Conservation (phyloP, 805 yeast species). For the Yarrowia deformans region DNA sequence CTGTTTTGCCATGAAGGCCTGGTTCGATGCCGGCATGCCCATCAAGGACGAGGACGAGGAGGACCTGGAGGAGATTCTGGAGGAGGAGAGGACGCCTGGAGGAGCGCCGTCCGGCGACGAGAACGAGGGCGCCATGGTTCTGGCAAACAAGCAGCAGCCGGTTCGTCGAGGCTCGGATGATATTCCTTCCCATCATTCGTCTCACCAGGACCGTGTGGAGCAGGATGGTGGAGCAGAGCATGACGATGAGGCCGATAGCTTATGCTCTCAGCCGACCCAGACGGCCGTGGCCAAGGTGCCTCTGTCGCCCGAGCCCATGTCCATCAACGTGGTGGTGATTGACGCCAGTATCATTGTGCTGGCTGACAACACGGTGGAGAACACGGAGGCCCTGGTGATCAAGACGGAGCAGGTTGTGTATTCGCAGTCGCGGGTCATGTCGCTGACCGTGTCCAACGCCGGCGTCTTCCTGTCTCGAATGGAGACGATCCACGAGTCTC, state of each 20-base stretch:
- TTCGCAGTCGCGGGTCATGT: constrained; percentile 69
- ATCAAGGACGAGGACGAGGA: constrained; percentile 41
- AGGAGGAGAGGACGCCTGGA: constrained; percentile 22
- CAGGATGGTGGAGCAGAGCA: constrained; percentile 1
- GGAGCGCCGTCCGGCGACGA: neutral
- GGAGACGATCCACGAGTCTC: constrained; percentile 66
- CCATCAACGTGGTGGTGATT: constrained; percentile 65
- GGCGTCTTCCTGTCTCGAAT: constrained; percentile 87
- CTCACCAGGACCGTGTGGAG: constrained; percentile 25
- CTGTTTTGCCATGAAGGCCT: constrained; percentile 74
- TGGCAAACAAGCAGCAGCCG: constrained; percentile 13
- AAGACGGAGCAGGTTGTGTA: constrained; percentile 79
- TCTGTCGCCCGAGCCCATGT: constrained; percentile 42
- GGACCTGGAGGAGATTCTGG: constrained; percentile 39
- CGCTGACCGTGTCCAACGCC: constrained; percentile 74
- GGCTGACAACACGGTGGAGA: constrained; percentile 73
- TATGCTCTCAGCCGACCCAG: constrained; percentile 8
- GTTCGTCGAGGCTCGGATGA: constrained; percentile 2
- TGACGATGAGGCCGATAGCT: constrained; percentile 2
- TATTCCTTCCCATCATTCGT: constrained; percentile 18
- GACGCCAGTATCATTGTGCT: constrained; percentile 79
- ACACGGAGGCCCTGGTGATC: constrained; percentile 89
- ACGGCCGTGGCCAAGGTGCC: constrained; percentile 40
- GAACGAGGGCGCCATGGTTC: constrained; percentile 11
- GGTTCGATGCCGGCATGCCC: constrained; percentile 60